Conservation (phyloP, 257 asterid species). For the Solanum corneliomulleri region DNA sequence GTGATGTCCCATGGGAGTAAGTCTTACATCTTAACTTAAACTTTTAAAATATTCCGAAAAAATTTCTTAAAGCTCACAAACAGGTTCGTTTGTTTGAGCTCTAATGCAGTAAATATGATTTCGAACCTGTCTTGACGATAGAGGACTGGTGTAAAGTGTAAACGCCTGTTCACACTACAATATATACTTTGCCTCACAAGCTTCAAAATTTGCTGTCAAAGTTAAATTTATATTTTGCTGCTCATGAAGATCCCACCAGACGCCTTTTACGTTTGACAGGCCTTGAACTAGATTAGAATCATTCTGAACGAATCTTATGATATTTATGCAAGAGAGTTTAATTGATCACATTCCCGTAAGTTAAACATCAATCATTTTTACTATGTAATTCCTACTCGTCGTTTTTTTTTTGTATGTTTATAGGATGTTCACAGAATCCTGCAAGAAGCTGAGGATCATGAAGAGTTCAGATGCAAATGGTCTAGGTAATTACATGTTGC, state of each 20-base stretch:
- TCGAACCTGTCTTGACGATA: not conserved
- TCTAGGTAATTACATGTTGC: constrained; percentile 11
- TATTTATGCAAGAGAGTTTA: not conserved
- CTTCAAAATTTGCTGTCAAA: not conserved
- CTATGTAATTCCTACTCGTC: not conserved
- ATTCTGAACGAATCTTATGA: not conserved
- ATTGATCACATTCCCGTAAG: not conserved
- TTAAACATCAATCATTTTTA: not conserved
- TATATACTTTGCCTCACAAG: not conserved
- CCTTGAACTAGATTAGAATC: not conserved
- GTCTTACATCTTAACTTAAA: not conserved
- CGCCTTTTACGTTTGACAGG: not conserved
- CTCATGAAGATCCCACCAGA: not conserved
- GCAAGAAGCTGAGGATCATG: constrained; percentile 35
- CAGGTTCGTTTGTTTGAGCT: not conserved
- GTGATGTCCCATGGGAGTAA: constrained; percentile 95
- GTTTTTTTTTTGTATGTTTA: not conserved
- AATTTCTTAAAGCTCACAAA: not conserved
- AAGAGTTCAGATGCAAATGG: constrained; percentile 36
- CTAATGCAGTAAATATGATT: not conserved
- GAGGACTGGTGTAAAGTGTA: not conserved
- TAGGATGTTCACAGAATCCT: constrained; percentile 30
- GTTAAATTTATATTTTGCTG: not conserved
- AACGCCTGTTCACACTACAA: not conserved
- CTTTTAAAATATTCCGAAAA: not conserved